Evolutionary conservation across 768 basidiomycete genomes (phyloP), one percentile per base, ranked within the genome.

Genomic region (Pulveroboletus frians): DNA sequence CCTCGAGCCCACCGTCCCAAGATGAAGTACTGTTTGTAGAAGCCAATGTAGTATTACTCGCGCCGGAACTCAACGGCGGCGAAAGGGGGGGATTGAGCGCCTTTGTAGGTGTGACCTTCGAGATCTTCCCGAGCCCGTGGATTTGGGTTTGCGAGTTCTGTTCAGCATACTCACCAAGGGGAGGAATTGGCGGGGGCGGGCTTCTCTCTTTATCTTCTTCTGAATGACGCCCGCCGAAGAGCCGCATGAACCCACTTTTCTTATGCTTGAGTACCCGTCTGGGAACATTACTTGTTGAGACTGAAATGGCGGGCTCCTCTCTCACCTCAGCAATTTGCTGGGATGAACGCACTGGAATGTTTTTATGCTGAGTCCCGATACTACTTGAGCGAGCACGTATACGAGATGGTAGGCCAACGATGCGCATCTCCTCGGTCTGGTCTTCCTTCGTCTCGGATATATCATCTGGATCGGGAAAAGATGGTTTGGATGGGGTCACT

Each of bases 201-300:
- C 59, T 62, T 49, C 61, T 68, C 18, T 78, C 74, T 35, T 54
- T 69, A 9, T 67, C 64, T 21, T 51, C 63, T 42, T 65, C 64
- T 11, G 53, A 49, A 48, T 36, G 54, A 43, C 74, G 75, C 15
- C 75, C 74, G 58, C 83, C 80, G 62, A 91, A 89, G 10, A 92
- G 68, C 43, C 84, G 74, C 83, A 91, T 79, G 61, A 92, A 88
- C 3, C 78, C 88, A 54, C 88, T 90, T 64, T 85, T 90, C 72
- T 85, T 89, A 51, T 84, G 84, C 57, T 79, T 87, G 43, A 91
- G 64, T 2, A 68, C 55, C 57, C 80, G 84, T 9, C 70, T 71
- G 23, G 70, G 59, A 42, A 62, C 20, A 13, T 41, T 32, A 14
- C 31, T 54, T 26, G 9, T 46, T 38, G 47, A 56, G 53, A 32